Percentiles rank a stretch among this genome's conserved stretches.
Conservation (phyloP, 371 early-diverging fungal genomes). For the Enterospora canceri region DNA sequence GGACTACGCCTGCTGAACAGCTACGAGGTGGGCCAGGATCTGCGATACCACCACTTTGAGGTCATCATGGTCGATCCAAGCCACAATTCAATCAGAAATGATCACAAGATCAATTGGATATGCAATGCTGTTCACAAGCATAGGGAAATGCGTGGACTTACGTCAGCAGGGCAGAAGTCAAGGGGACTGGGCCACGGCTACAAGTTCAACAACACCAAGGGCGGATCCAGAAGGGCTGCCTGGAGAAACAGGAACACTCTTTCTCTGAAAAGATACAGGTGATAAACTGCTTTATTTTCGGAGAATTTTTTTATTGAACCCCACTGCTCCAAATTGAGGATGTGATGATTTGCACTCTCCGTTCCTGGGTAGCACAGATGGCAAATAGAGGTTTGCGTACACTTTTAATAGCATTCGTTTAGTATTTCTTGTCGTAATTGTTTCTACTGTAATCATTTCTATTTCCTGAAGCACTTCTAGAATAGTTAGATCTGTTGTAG, state of each 20-base stretch:
- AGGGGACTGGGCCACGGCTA: conserved; percentile 91
- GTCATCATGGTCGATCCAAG: conserved; percentile 88
- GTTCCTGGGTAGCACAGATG: too few species aligned
- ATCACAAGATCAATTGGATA: conserved; percentile 95
- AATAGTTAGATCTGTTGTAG: not conserved
- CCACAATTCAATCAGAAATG: conserved; percentile 88
- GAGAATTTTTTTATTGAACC: too few species aligned
- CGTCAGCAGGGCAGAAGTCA: conserved; percentile 82
- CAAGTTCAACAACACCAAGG: conserved; percentile 85
- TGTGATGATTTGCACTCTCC: too few species aligned
- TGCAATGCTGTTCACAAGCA: conserved; percentile 84
- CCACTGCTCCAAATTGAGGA: too few species aligned
- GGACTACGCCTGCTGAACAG: conserved; percentile 88
- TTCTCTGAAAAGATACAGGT: conserved; percentile 60
- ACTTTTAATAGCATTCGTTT: not conserved
- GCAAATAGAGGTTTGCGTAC: too few species aligned
- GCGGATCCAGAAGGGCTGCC: conserved; percentile 74
- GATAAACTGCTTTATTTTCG: conserved; percentile 15
- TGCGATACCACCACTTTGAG: conserved; percentile 92
- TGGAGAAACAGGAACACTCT: conserved; percentile 64
- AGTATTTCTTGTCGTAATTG: not conserved
- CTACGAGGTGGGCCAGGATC: conserved; percentile 93
- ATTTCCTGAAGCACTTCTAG: not conserved
- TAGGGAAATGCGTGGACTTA: conserved; percentile 90
- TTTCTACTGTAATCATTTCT: not conserved